Evolutionary conservation across 2,329 filamentous ascomycete genomes (phyloP), one percentile per base, ranked within the genome.

Genomic region (Colletotrichum sansevieriae): DNA sequence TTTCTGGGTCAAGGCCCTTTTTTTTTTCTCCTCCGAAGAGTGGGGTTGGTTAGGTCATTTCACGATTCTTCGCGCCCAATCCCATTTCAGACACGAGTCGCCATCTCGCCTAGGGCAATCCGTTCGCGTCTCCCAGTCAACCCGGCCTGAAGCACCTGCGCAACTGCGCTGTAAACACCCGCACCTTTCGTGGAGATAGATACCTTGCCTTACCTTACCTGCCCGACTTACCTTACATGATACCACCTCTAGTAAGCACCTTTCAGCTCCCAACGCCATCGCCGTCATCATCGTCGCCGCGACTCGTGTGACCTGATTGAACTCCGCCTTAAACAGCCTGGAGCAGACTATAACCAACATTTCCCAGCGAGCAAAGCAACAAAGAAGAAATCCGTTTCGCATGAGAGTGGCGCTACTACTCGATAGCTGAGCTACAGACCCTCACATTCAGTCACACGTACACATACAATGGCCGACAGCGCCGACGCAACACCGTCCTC

Each of bases 401-500:
- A 20, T 52, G n/a, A 52, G n/a, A 18, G n/a, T 18, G 29, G 49
- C 29, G 10, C 11, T 33, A n/a, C 49, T 1, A 6, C 11, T 1
- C 18, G 49, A 33, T 52, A 52, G 29, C 25, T 25, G 6, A 18
- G 37, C 37, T 39, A 1, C 13, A 12, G 3, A 7, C 12, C 29
- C 58, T 12, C 20, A 51, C 18, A 41, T 41, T n/a, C 10, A 63
- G 51, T 35, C 20, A n/a, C 20, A 18, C 12, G 4, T 25, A 49
- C 41, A 35, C 39, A 54, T 60, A 71, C 72, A 52, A 85, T 85
- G 83, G 83, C 84, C 71, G 69, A 73, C 66, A 77, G 75, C 71
- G 79, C 81, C 74, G 87, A 85, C 9, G 44, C 58, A 39, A 39
- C 37, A 18, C 76, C 84, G 83, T 73, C 81, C 13, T 58, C 84